phyloP scores from a whole-genome alignment of 805 yeast genomes.

The Candida sithepensis region DNA sequence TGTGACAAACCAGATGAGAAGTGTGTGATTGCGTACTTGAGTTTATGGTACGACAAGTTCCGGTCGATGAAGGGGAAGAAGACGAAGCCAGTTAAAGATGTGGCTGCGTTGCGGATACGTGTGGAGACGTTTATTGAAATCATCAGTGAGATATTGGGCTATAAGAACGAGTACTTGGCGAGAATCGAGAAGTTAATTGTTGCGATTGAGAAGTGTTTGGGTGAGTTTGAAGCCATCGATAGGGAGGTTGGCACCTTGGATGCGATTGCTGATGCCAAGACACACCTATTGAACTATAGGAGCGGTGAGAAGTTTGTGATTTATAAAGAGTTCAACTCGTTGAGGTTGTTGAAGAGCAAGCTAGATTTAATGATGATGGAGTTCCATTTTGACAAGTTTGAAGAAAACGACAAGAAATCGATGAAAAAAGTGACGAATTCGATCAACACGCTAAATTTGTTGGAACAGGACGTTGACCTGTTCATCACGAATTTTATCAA shows the following conservation, averaged over 20 bases:
- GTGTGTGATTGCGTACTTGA: slow-evolving; percentile 52
- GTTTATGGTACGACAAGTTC: slow-evolving; percentile 54
- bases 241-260: not conserved
- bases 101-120: slow-evolving; percentile 12
- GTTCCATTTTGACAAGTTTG: slow-evolving; percentile 16
- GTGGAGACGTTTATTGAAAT: slow-evolving; percentile 27
- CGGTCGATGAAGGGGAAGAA: slow-evolving; percentile 5
- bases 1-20: slow-evolving; percentile 55
- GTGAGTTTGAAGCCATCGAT: slow-evolving; percentile 8
- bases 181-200: slow-evolving; percentile 14
- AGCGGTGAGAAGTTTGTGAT: slow-evolving; percentile 11
- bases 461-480: slow-evolving; percentile 30
- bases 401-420: slow-evolving; percentile 16
- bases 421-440: slow-evolving; percentile 6
- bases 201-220: slow-evolving; percentile 11
- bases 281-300: slow-evolving; percentile 6
- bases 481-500: slow-evolving; percentile 33
- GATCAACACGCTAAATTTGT: slow-evolving; percentile 28
- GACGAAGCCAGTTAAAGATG: slow-evolving; percentile 5
- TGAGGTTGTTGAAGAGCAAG: slow-evolving; percentile 17
- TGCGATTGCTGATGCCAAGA: slow-evolving; percentile 2
- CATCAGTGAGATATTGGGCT: slow-evolving; percentile 15
- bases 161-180: slow-evolving; percentile 15
- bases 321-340: slow-evolving; percentile 10
- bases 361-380: slow-evolving; percentile 16